Conservation (phyloP, 495 filamentous ascomycete species). For the Apodospora peruviana region DNA sequence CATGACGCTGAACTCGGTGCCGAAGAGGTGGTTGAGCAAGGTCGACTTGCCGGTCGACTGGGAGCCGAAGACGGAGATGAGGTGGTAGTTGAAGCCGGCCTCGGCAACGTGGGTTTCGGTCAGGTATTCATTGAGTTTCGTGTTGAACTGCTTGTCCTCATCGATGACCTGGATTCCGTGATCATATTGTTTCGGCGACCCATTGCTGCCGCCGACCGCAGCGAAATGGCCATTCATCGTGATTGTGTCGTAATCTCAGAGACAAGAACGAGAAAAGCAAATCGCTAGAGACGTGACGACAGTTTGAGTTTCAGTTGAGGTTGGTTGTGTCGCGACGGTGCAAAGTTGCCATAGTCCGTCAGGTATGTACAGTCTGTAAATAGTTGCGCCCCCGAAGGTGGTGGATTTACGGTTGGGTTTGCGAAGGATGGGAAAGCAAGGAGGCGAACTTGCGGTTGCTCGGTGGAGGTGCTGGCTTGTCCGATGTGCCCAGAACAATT, state of each 20-base stretch:
- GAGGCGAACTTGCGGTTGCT: neutral
- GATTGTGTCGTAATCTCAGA: neutral
- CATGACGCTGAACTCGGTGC: constrained; percentile 95
- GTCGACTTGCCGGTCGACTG: constrained; percentile 99
- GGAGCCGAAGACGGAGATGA: constrained; percentile 97
- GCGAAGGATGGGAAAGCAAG: too few species aligned
- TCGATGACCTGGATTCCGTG: constrained; percentile 97
- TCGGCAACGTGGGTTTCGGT: constrained; percentile 69
- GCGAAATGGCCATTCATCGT: constrained; percentile 87
- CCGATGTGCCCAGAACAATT: constrained; percentile 8
- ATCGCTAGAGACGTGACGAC: neutral
- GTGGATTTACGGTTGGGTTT: too few species aligned
- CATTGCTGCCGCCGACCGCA: constrained; percentile 67
- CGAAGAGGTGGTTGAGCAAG: constrained; percentile 90
- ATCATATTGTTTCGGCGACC: constrained; percentile 63
- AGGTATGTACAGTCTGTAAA: too few species aligned
- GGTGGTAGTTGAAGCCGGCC: constrained; percentile 96
- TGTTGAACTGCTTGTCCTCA: constrained; percentile 77
- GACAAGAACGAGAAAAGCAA: neutral
- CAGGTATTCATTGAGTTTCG: constrained; percentile 76
- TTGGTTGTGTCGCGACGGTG: neutral
- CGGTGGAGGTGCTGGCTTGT: neutral
- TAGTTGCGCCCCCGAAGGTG: too few species aligned
- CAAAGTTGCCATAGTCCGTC: constrained; percentile 15
- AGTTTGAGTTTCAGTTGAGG: neutral